A percentile compares a stretch with the other conserved stretches of the same genome.
Conservation (phyloP, 176 grass and related monocot genomes). For the Pontederia crassipes region DNA sequence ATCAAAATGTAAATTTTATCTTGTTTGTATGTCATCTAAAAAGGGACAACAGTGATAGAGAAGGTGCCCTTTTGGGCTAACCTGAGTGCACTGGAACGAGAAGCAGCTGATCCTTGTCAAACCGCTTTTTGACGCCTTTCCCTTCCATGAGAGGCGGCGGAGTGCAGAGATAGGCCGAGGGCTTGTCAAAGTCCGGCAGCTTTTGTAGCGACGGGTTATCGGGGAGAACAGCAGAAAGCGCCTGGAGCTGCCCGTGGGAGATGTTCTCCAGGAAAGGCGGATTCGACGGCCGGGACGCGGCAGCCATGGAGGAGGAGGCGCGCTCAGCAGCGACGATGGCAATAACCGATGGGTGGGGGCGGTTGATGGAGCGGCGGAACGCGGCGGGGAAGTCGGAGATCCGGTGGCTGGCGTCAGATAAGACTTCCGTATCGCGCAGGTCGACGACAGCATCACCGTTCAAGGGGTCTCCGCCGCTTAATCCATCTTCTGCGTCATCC, state of each 20-base stretch:
- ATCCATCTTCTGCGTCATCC: slow-evolving; percentile 13
- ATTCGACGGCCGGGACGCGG: neutral
- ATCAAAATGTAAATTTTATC: neutral
- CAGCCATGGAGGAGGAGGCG: neutral
- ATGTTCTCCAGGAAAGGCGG: slow-evolving; percentile 62
- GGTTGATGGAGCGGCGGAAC: slow-evolving; percentile 40
- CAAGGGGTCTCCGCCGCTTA: slow-evolving; percentile 4
- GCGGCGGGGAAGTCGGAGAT: slow-evolving; percentile 59
- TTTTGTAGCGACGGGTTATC: slow-evolving; percentile 54
- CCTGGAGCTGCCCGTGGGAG: slow-evolving; percentile 83
- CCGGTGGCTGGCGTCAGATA: slow-evolving; percentile 28
- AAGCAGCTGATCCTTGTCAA: slow-evolving; percentile 31
- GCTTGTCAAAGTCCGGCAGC: slow-evolving; percentile 51
- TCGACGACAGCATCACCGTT: slow-evolving; percentile 41
- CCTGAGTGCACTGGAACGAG: slow-evolving; percentile 68
- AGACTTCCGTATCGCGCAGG: slow-evolving; percentile 63
- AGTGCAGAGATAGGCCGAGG: slow-evolving; percentile 67
- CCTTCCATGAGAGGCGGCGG: slow-evolving; percentile 76
- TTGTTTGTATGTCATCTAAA: neutral
- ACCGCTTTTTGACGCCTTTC: slow-evolving; percentile 48
- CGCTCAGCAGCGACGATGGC: slow-evolving; percentile 57
- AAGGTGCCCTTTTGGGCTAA: slow-evolving; percentile 18
- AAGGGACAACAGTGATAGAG: neutral
- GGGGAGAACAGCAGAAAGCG: slow-evolving; percentile 51
- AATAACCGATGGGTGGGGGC: slow-evolving; percentile 64